phyloP scores from a whole-genome alignment of 1,284 basidiomycete genomes.

The Moesziomyces antarcticus region DNA sequence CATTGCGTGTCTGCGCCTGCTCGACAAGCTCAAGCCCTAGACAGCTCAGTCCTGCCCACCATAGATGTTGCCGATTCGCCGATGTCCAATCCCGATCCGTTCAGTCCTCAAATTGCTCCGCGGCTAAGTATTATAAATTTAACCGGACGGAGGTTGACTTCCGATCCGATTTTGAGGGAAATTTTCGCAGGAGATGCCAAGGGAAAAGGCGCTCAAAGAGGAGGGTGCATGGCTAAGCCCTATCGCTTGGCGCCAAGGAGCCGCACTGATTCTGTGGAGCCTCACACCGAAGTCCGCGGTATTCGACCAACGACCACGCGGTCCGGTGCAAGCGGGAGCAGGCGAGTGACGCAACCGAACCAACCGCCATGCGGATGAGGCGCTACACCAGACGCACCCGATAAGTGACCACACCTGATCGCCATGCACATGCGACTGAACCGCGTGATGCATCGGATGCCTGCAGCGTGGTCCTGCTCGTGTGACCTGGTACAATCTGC shows the following conservation, averaged over 20 bases:
- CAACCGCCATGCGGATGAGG: not conserved
- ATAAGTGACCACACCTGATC: not conserved
- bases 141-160: not conserved
- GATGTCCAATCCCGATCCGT: not conserved
- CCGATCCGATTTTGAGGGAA: constrained; percentile 7
- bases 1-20: constrained; percentile 28
- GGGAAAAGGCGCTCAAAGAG: not conserved
- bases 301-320: not conserved
- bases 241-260: not conserved
- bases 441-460: not conserved
- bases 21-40: constrained; percentile 17
- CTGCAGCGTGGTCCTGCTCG: not conserved
- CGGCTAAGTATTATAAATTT: too few relatives aligned
- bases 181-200: not conserved
- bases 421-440: not conserved
- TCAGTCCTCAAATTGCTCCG: not conserved
- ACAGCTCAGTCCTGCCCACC: too few relatives aligned
- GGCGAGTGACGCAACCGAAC: not conserved
- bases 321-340: not conserved
- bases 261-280: not conserved
- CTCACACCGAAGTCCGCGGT: not conserved
- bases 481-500: not conserved
- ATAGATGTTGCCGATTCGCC: not conserved
- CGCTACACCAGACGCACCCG: not conserved
- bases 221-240: not conserved